phyloP scores from a whole-genome alignment of 2,329 filamentous ascomycete genomes.

The Aspergillus sp. region DNA sequence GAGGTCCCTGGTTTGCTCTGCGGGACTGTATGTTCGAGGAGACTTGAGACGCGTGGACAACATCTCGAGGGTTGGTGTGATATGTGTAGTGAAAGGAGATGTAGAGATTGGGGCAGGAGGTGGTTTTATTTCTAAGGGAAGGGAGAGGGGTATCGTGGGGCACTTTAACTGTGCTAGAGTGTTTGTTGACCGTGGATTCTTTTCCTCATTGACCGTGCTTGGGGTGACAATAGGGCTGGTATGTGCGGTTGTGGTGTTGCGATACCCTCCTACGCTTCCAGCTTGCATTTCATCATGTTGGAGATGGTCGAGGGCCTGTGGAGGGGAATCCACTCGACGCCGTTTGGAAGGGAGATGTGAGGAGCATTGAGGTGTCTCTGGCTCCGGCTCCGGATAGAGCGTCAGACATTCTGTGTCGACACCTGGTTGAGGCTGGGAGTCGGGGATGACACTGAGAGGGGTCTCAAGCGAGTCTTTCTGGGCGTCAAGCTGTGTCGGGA shows the following conservation, averaged over 20 bases:
- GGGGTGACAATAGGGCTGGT: neutral
- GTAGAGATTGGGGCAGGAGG: conserved; percentile 55
- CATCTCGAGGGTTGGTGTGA: conserved; percentile 57
- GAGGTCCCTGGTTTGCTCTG: conserved; percentile 49
- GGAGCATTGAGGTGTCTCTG: neutral
- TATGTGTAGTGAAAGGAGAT: conserved; percentile 49
- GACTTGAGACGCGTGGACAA: conserved; percentile 57
- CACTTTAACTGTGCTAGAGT: neutral
- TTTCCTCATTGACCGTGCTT: neutral
- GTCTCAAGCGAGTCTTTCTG: conserved; percentile 30
- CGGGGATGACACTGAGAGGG: conserved; percentile 40
- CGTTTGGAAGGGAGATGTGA: conserved; percentile 11
- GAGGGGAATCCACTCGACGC: conserved; percentile 10
- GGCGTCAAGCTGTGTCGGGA: neutral
- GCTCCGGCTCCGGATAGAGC: neutral
- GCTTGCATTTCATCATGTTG: neutral
- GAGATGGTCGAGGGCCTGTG: neutral
- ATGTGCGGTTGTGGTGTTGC: neutral
- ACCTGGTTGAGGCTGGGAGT: conserved; percentile 34
- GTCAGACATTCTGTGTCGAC: neutral
- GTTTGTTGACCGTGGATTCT: neutral
- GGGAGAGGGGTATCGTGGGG: conserved; percentile 10
- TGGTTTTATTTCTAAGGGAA: conserved; percentile 50
- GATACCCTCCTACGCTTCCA: neutral
- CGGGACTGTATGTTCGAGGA: conserved; percentile 55